phyloP scores from a whole-genome alignment of 257 asterid species.

The Solanum neorickii region DNA sequence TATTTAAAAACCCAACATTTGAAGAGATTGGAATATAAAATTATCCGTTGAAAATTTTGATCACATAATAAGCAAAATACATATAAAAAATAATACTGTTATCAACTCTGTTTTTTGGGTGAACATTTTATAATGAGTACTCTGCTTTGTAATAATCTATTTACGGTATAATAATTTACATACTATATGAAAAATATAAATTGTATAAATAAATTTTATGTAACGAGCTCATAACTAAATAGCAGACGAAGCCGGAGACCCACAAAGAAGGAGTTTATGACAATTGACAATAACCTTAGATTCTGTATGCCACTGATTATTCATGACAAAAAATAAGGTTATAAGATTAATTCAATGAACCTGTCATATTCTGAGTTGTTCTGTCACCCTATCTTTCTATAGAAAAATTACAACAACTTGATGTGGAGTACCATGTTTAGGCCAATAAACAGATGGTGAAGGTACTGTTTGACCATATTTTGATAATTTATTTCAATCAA shows the following conservation, averaged over 20 bases:
- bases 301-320: neutral
- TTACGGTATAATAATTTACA: fast-evolving
- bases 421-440: neutral
- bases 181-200: too few relatives aligned
- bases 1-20: neutral
- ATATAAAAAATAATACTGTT: neutral
- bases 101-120: neutral
- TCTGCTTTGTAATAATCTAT: too few relatives aligned
- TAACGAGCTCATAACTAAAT: neutral
- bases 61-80: neutral
- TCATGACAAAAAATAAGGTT: neutral
- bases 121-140: neutral
- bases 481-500: too few relatives aligned
- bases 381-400: neutral
- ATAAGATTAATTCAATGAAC: neutral
- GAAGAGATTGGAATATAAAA: neutral
- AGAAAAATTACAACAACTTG: neutral
- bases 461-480: neutral
- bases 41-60: neutral
- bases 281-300: neutral
- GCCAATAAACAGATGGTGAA: neutral
- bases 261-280: neutral
- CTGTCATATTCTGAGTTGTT: neutral
- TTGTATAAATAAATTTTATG: fast-evolving
- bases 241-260: neutral